phyloP scores from a whole-genome alignment of 1,284 basidiomycete genomes.

The Heimioporus retisporus region DNA sequence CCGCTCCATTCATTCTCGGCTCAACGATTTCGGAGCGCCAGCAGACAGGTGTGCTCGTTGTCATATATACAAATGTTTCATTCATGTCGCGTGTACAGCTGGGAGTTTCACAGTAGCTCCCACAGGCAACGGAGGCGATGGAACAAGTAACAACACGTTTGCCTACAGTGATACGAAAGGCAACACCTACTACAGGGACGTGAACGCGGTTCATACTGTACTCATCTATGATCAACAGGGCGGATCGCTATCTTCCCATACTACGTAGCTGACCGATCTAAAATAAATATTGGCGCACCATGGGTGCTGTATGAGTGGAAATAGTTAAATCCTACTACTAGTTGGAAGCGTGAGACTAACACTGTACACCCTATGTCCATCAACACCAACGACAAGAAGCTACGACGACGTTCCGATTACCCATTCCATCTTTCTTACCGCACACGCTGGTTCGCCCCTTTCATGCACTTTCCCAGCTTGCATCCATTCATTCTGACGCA shows the following conservation, averaged over 20 bases:
- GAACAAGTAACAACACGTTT: conserved; percentile 77
- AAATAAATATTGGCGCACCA: no score
- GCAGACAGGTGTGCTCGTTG: conserved; percentile 56
- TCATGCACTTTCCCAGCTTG: no score
- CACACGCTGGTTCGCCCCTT: conserved; percentile 67
- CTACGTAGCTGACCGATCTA: no score
- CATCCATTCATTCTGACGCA: no score
- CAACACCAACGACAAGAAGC: conserved; percentile 15
- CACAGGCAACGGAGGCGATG: conserved; percentile 62
- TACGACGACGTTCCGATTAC: conserved; percentile 63
- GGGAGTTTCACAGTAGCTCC: conserved; percentile 63
- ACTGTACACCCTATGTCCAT: no score
- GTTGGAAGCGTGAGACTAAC: no score
- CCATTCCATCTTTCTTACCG: conserved; percentile 68
- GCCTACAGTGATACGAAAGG: conserved; percentile 66
- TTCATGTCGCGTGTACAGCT: conserved; percentile 46
- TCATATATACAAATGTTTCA: not conserved
- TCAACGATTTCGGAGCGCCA: conserved; percentile 70
- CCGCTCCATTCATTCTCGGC: conserved; percentile 66
- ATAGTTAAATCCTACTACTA: no score
- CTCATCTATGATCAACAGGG: conserved; percentile 70
- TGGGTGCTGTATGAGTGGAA: no score
- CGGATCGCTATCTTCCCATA: conserved; percentile 59
- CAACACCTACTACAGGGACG: conserved; percentile 71
- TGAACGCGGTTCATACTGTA: conserved; percentile 68